phyloP scores from a whole-genome alignment of 345 rosid species.

The Rhodamnia rubescens region DNA sequence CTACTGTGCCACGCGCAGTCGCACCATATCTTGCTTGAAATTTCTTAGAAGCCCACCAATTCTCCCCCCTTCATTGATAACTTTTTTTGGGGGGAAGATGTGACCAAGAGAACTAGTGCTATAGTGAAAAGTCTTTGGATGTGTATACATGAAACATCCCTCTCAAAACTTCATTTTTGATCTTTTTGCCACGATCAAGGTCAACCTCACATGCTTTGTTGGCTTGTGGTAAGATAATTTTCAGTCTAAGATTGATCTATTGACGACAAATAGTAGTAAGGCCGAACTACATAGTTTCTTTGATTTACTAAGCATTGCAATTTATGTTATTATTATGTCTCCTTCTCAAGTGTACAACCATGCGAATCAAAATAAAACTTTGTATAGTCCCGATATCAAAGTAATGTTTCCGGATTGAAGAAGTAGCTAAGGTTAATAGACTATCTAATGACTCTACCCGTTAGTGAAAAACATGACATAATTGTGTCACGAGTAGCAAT shows the following conservation, averaged over 20 bases:
- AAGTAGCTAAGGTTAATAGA: not conserved
- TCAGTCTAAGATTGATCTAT: not conserved
- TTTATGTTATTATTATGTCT: not conserved
- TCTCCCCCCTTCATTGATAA: not conserved
- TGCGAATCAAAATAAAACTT: not conserved
- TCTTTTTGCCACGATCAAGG: not conserved
- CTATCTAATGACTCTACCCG: not conserved
- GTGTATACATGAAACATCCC: not conserved
- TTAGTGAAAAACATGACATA: constrained; percentile 3
- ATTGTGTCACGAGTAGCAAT: not conserved
- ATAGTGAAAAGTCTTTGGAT: not conserved
- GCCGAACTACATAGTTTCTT: not conserved
- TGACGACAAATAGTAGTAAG: not conserved
- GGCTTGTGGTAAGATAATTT: not conserved
- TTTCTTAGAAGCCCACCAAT: not conserved
- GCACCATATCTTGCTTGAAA: constrained; percentile 3
- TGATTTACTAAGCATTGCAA: not conserved
- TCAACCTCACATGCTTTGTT: not conserved
- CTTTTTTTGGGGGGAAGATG: not conserved
- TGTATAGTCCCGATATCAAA: not conserved
- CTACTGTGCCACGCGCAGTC: constrained; percentile 69
- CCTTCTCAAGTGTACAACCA: no score
- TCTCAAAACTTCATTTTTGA: not conserved
- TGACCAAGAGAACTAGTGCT: not conserved
- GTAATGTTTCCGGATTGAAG: not conserved